phyloP scores from a whole-genome alignment of 257 asterid genomes.

The Solanum sitiens region DNA sequence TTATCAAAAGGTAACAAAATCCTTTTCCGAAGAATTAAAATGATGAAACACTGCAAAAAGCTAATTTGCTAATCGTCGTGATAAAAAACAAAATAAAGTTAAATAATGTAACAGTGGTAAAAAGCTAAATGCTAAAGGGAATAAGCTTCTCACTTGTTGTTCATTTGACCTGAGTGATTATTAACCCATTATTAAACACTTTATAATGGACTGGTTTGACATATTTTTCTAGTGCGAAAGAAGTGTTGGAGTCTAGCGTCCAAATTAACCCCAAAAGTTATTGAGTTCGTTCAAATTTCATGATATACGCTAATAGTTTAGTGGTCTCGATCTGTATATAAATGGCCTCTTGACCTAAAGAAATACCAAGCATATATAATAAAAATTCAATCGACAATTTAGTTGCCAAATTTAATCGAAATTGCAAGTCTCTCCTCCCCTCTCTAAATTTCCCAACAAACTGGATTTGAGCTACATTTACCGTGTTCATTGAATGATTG shows the following conservation, averaged over 20 bases:
- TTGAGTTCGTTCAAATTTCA: no score
- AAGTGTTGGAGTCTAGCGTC: background rate
- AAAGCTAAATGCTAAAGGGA: no score
- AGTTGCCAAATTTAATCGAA: background rate
- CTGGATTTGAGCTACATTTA: background rate
- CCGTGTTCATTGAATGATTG: background rate
- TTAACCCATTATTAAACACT: background rate
- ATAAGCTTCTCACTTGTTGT: background rate
- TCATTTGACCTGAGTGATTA: background rate
- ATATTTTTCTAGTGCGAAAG: background rate
- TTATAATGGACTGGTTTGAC: background rate
- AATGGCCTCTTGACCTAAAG: no score
- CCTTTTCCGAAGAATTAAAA: no score
- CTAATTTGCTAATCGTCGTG: background rate
- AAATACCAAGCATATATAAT: background rate
- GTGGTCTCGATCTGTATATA: no score
- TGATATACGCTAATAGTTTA: no score
- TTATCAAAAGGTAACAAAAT: no score
- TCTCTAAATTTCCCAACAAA: no score
- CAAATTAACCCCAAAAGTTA: no score
- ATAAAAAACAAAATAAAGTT: no score
- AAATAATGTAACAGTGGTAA: no score
- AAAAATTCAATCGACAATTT: background rate
- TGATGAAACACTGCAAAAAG: background rate
- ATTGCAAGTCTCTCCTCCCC: no score